These are phyloP conservation scores for Chytriomyces hyalinus DNA, from an alignment of 192 early-diverging fungal genomes.

Conservation along the genomic window DNA sequence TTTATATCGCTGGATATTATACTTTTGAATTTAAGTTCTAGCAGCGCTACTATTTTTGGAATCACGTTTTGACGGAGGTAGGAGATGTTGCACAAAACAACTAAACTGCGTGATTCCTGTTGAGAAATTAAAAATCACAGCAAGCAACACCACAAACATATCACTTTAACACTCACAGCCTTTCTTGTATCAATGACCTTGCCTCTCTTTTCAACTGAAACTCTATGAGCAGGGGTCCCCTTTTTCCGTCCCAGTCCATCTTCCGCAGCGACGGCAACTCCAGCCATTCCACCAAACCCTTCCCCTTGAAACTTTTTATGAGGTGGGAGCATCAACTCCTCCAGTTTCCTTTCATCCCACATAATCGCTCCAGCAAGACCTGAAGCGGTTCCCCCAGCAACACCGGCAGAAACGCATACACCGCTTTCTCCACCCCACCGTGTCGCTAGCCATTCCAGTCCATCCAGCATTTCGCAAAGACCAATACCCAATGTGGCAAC, in stretches of 20 bases:
- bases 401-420: background rate
- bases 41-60: slow-evolving; percentile 74
- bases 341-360: slow-evolving; percentile 26
- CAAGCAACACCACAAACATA: slow-evolving; percentile 1
- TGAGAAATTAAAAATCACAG: background rate
- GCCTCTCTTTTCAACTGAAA: slow-evolving; percentile 29
- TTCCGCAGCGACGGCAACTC: slow-evolving; percentile 19
- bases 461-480: slow-evolving; percentile 79
- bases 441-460: slow-evolving; percentile 63
- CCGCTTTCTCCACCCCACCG: slow-evolving; percentile 32
- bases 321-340: slow-evolving; percentile 11
- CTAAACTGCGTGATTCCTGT: slow-evolving; percentile 73
- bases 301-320: slow-evolving; percentile 35
- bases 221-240: background rate
- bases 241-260: slow-evolving; percentile 4
- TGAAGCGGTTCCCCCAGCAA: background rate
- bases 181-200: slow-evolving; percentile 40
- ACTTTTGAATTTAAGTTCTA: slow-evolving; percentile 71
- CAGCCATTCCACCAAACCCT: slow-evolving; percentile 7
- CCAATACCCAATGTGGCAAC: slow-evolving; percentile 71
- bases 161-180: slow-evolving; percentile 26
- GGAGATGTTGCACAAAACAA: slow-evolving; percentile 83
- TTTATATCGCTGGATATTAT: slow-evolving; percentile 63
- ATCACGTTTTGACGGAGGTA: slow-evolving; percentile 75
- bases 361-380: background rate